Evolutionary conservation across 176 grass and related monocot genomes (phyloP).

Genomic region (Oryza brachyantha): DNA sequence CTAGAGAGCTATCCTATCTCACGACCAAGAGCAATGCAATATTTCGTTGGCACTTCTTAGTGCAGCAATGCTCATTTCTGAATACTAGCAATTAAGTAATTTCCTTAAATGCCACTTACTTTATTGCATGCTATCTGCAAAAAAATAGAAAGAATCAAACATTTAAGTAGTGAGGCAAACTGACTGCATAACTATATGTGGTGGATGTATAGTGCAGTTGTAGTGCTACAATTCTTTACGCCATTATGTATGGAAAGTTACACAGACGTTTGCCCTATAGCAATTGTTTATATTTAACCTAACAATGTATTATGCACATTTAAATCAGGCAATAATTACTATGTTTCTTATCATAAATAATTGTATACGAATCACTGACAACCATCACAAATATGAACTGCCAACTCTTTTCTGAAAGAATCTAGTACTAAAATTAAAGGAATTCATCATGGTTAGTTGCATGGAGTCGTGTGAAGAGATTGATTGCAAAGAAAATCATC

Average conservation of each 20-base stretch:
- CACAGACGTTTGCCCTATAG: neutral
- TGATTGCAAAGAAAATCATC: neutral
- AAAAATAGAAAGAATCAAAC: neutral
- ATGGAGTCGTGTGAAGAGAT: neutral
- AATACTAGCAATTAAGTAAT: neutral
- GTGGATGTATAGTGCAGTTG: neutral
- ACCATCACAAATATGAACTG: neutral
- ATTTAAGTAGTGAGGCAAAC: neutral
- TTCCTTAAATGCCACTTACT: neutral
- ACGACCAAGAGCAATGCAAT: no score
- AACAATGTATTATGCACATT: neutral
- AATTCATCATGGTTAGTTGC: neutral
- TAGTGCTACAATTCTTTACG: neutral
- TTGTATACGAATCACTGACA: neutral
- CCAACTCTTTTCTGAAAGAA: neutral
- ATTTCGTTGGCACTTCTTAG: constrained; percentile 13
- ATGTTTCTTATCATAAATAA: neutral
- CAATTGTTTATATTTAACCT: neutral
- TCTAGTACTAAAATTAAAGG: neutral
- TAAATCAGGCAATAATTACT: neutral
- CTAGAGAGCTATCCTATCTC: neutral
- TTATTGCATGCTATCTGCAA: neutral
- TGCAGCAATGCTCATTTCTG: neutral
- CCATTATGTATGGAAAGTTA: neutral
- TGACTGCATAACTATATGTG: neutral